A percentile compares a stretch with the other conserved stretches of the same genome.
Conservation (phyloP, 768 basidiomycete genomes). For the Tulasnella calospora region DNA sequence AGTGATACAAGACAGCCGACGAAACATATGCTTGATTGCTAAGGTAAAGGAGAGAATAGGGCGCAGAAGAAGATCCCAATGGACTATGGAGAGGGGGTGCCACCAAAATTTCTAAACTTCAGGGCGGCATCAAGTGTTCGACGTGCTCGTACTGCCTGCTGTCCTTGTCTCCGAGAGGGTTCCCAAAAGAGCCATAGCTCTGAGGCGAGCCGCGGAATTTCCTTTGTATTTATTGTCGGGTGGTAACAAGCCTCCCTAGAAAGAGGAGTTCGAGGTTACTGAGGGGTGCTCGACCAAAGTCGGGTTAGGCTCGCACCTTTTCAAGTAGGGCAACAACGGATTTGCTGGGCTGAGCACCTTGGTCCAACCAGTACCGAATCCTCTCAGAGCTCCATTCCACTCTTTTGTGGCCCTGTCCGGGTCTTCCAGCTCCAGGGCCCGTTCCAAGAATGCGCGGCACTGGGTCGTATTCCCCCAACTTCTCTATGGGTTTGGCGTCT, state of each 20-base stretch:
- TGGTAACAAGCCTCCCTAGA: constrained; percentile 1
- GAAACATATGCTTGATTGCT: background rate
- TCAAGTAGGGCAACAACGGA: constrained; percentile 72
- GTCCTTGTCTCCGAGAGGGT: background rate
- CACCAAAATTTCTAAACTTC: background rate
- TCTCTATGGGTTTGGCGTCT: constrained; percentile 82
- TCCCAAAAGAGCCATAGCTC: background rate
- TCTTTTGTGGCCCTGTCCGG: constrained; percentile 47
- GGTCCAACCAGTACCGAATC: constrained; percentile 82
- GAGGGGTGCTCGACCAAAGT: background rate
- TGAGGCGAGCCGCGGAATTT: background rate
- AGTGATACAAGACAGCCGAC: background rate
- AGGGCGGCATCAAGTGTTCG: background rate
- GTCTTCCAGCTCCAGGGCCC: background rate
- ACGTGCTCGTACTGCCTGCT: background rate
- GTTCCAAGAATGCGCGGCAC: constrained; percentile 31
- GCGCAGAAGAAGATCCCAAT: background rate
- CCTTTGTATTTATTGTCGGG: constrained; percentile 13
- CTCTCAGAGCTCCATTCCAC: constrained; percentile 88
- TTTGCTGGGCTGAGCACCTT: constrained; percentile 78
- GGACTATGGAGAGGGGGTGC: background rate
- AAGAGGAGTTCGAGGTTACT: background rate
- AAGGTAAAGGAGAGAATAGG: background rate
- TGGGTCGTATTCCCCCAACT: constrained; percentile 80
- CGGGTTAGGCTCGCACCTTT: constrained; percentile 51